phyloP scores from a whole-genome alignment of 192 early-diverging fungal species.

The Coemansia guatemalensis region DNA sequence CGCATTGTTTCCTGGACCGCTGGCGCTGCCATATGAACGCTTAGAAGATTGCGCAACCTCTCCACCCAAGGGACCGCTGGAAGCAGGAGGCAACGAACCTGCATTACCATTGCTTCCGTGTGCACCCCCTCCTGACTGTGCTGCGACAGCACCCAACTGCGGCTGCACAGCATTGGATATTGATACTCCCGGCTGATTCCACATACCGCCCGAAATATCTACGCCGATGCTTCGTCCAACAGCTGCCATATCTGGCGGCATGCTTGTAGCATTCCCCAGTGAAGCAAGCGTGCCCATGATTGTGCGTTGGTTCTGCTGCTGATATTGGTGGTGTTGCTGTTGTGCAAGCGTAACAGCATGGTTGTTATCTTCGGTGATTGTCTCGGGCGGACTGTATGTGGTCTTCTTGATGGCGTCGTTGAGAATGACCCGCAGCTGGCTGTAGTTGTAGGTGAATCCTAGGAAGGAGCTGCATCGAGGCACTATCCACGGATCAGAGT shows the following conservation, averaged over 20 bases:
- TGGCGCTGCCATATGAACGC: conserved; percentile 3
- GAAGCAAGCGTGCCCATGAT: background rate
- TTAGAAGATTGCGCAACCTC: conserved; percentile 1
- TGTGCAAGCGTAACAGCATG: background rate
- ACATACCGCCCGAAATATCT: conserved; percentile 9
- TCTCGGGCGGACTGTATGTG: conserved; percentile 49
- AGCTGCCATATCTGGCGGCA: background rate
- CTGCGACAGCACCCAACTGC: background rate
- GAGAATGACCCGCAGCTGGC: conserved; percentile 43
- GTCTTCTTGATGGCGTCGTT: conserved; percentile 52
- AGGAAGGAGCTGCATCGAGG: conserved; percentile 51
- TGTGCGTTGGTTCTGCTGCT: conserved; percentile 3
- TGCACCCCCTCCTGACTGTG: background rate
- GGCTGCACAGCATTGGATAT: background rate
- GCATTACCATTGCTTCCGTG: background rate
- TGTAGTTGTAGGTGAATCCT: conserved; percentile 48
- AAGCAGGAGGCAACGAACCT: background rate
- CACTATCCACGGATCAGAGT: conserved; percentile 52
- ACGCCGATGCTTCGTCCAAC: conserved; percentile 3
- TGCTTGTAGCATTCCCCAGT: too few relatives aligned
- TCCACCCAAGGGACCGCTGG: background rate
- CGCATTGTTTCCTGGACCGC: conserved; percentile 2
- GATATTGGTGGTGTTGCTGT: conserved; percentile 5
- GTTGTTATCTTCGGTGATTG: conserved; percentile 12
- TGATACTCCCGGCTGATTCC: background rate